phyloP scores from a whole-genome alignment of 345 rosid genomes.

The Camelina hispida region DNA sequence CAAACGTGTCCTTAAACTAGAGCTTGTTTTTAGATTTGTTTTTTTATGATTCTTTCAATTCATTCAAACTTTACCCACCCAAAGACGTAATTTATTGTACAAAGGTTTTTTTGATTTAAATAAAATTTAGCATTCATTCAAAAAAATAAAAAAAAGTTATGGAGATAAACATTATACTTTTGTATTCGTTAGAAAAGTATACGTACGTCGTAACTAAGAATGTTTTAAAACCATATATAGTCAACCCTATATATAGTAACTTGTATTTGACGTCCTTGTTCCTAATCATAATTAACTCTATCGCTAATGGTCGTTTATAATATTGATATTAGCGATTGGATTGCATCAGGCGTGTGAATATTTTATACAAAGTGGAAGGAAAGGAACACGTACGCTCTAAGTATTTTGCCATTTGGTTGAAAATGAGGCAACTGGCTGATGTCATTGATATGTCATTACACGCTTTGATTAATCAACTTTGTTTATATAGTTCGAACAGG shows the following conservation, averaged over 20 bases:
- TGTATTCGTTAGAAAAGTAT: neutral
- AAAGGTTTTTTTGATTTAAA: too few species aligned
- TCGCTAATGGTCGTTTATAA: slow-evolving; percentile 22
- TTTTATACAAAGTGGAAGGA: slow-evolving; percentile 8
- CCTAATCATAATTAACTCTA: neutral
- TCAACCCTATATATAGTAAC: slow-evolving; percentile 2
- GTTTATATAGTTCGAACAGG: too few species aligned
- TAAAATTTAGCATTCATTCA: too few species aligned
- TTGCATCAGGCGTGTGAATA: slow-evolving; percentile 14
- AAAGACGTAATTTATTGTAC: too few species aligned
- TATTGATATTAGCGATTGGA: neutral
- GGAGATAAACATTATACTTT: too few species aligned
- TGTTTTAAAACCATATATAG: neutral
- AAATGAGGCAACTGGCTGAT: slow-evolving; percentile 11
- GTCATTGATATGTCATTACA: neutral
- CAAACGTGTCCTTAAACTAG: too few species aligned
- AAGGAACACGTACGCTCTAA: neutral
- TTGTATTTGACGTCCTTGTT: slow-evolving; percentile 6
- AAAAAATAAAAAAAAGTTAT: too few species aligned
- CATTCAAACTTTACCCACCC: too few species aligned
- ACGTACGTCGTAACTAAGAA: neutral
- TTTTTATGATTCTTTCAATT: too few species aligned
- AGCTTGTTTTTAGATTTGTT: too few species aligned
- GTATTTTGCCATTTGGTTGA: neutral
- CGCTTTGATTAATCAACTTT: slow-evolving; percentile 1